These are phyloP conservation scores for Cryphonectria parasitica DNA, from an alignment of 2,329 filamentous ascomycete species.

Conservation along the genomic window DNA sequence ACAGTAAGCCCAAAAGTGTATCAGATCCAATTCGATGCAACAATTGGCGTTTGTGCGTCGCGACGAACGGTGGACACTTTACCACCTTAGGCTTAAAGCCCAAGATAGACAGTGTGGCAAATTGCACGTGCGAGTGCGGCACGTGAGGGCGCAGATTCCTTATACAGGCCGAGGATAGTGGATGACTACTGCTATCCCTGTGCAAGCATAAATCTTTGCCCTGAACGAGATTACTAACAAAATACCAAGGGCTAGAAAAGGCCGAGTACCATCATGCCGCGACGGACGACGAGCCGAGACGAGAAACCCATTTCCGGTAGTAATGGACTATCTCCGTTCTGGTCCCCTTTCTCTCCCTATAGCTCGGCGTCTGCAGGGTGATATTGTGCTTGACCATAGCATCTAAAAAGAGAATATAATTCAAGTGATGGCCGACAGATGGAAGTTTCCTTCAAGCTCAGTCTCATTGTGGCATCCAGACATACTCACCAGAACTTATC, in stretches of 20 bases:
- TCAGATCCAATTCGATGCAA: not conserved
- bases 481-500: not conserved
- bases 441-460: not conserved
- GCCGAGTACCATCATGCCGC: not conserved
- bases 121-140: not conserved
- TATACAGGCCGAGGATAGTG: not conserved
- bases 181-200: not conserved
- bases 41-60: not conserved
- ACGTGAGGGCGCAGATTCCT: too few relatives aligned
- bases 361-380: not conserved
- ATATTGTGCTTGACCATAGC: not conserved
- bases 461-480: not conserved
- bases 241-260: not conserved
- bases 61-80: not conserved
- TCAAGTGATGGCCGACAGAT: not conserved
- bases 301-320: not conserved
- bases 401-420: not conserved
- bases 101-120: not conserved
- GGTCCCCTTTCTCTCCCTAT: not conserved
- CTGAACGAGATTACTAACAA: not conserved
- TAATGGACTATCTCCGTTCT: not conserved
- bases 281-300: not conserved
- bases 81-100: not conserved
- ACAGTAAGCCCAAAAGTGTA: not conserved
- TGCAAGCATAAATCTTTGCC: not conserved